Conservation (phyloP, 2,329 filamentous ascomycete species). For the Venturia asperata region DNA sequence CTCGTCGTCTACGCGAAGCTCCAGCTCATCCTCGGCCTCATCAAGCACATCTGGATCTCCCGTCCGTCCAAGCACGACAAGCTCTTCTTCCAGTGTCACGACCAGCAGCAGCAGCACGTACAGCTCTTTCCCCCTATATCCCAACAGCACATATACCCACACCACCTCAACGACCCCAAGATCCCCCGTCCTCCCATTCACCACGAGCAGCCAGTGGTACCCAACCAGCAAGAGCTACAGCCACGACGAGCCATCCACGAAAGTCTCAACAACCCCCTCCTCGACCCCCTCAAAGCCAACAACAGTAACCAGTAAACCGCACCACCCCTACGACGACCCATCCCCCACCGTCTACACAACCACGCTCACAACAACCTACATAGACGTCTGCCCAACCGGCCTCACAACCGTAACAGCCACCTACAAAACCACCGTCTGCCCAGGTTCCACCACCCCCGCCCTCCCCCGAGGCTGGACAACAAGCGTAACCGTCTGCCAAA, state of each 20-base stretch:
- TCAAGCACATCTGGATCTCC: slow-evolving; percentile 5
- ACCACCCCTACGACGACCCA: neutral
- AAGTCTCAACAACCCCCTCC: neutral
- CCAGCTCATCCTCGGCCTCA: neutral
- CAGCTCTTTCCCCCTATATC: neutral
- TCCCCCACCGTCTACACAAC: slow-evolving; percentile 15
- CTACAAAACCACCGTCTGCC: slow-evolving; percentile 27
- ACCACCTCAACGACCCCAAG: neutral
- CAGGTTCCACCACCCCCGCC: slow-evolving; percentile 24
- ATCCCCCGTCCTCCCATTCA: neutral
- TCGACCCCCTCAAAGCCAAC: slow-evolving; percentile 4
- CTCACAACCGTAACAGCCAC: slow-evolving; percentile 29
- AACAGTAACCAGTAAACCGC: slow-evolving; percentile 1
- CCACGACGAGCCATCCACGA: neutral
- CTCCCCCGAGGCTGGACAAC: slow-evolving; percentile 27
- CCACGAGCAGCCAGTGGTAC: slow-evolving; percentile 1
- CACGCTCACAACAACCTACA: slow-evolving; percentile 25
- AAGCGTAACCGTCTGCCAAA: slow-evolving; percentile 27
- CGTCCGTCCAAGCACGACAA: slow-evolving; percentile 11
- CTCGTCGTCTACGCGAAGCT: neutral
- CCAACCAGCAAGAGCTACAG: neutral
- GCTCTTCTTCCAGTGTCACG: neutral
- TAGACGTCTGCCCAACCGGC: slow-evolving; percentile 31
- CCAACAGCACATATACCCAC: slow-evolving; percentile 2
- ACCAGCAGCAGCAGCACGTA: slow-evolving; percentile 13